These are phyloP conservation scores for Chlorella sorokiniana DNA, from an alignment of 139 green algal species.

Conservation along the genomic window DNA sequence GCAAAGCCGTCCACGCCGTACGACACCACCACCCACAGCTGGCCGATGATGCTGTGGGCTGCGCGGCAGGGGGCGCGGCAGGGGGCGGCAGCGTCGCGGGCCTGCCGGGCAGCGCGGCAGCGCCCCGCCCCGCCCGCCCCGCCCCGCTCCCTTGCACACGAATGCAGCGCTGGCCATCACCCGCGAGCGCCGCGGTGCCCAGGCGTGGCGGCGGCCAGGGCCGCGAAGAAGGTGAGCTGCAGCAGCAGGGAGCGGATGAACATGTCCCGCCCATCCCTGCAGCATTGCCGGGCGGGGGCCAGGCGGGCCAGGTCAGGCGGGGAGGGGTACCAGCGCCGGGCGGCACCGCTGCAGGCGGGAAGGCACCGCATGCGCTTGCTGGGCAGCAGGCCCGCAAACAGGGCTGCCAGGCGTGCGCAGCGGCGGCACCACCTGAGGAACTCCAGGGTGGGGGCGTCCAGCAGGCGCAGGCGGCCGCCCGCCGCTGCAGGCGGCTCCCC, in stretches of 20 bases:
- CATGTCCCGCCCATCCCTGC: slow-evolving; percentile 63
- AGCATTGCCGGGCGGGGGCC: too few species aligned
- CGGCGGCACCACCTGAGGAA: too few species aligned
- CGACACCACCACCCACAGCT: slow-evolving; percentile 68
- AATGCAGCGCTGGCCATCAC: not conserved
- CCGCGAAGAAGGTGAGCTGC: slow-evolving; percentile 66
- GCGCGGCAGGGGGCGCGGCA: slow-evolving; percentile 9
- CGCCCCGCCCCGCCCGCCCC: too few species aligned
- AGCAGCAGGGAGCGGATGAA: slow-evolving; percentile 60
- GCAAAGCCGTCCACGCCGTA: slow-evolving; percentile 78
- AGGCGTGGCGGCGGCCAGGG: slow-evolving; percentile 51
- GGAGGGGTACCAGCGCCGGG: not conserved
- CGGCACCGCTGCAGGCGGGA: not conserved
- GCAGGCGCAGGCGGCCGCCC: not conserved
- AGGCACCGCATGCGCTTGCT: not conserved
- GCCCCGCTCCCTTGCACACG: too few species aligned
- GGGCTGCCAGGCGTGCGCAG: too few species aligned
- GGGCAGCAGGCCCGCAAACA: not conserved
- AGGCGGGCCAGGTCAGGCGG: not conserved
- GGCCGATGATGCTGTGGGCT: slow-evolving; percentile 61
- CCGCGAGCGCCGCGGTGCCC: slow-evolving; percentile 45
- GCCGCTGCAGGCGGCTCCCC: not conserved
- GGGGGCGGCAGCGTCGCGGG: not conserved
- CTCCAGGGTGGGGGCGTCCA: not conserved
- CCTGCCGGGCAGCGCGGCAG: too few species aligned